These are phyloP conservation scores for Scleroderma bovista DNA, from an alignment of 768 basidiomycete species.

Conservation along the genomic window DNA sequence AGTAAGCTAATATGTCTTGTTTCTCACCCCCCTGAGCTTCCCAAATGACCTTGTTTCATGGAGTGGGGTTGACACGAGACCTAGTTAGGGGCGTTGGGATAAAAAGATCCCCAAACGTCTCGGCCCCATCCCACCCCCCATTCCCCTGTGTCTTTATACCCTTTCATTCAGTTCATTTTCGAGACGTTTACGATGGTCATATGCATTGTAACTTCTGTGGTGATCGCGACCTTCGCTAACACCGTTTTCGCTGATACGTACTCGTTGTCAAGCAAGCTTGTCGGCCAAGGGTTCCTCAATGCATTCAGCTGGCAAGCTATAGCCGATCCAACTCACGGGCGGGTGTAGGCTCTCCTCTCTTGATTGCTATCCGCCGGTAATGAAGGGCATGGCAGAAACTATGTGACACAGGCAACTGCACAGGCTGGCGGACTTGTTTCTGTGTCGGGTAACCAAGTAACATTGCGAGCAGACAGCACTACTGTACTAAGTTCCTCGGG, in stretches of 20 bases:
- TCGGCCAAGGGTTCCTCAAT: slow-evolving; percentile 43
- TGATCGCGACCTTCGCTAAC: background rate
- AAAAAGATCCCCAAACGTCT: background rate
- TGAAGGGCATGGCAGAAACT: slow-evolving; percentile 28
- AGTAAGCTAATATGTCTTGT: no score
- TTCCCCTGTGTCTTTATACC: background rate
- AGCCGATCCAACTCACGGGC: slow-evolving; percentile 31
- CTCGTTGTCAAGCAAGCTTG: slow-evolving; percentile 37
- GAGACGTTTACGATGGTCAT: background rate
- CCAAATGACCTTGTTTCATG: no score
- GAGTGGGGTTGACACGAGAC: no score
- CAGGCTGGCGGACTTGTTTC: slow-evolving; percentile 51
- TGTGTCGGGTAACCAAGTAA: slow-evolving; percentile 37
- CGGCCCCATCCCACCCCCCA: background rate
- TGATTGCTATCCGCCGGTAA: background rate
- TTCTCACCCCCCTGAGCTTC: no score
- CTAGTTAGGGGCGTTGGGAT: background rate
- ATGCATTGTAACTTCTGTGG: background rate
- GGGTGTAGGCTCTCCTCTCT: slow-evolving; percentile 18
- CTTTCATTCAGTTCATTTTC: no score
- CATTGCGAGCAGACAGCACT: slow-evolving; percentile 27
- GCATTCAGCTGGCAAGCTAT: slow-evolving; percentile 19
- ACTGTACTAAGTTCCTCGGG: slow-evolving; percentile 25
- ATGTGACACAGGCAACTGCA: slow-evolving; percentile 45
- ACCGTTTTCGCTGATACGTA: slow-evolving; percentile 32